Evolutionary conservation across 805 yeast genomes (phyloP), one percentile per base, ranked within the genome.

Genomic region (Hanseniaspora vineae): DNA sequence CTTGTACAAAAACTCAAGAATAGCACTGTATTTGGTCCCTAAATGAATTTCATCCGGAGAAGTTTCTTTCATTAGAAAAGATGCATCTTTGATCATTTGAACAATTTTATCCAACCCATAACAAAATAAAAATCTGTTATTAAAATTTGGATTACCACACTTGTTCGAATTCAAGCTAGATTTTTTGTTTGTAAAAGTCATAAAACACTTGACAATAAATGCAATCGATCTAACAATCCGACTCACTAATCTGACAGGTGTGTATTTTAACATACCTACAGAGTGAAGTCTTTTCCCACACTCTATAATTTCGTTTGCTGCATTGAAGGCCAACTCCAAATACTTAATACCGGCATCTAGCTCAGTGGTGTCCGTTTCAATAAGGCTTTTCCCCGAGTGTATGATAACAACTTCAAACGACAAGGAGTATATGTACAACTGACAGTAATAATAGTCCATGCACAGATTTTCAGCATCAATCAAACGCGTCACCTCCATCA

Each of bases 221-320:
- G 96, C 92, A 12, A 87, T 87, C 0, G 96, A 85, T 55, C 90
- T 77, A 18, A 89, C 88, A 29, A 87, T 78, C 46, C 95, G 71
- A 0, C 85, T 82, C 6, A 84, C 80, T 95, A 96, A 88, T 52
- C 96, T 69, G n/a, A 87, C 88, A 1, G 97, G 96, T 80, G 88
- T 86, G 58, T 73, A 82, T 49, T 78, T 70, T 47, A 87, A 66
- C 69, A 81, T 66, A 50, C 74, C 76, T 50, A 82, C 65, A 51
- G 71, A 71, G 55, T 81, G 85, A 6, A 87, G 78, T 32, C 50
- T 35, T 6, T 35, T 77, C 3, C 89, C 84, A 4, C 83, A 81
- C 20, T 75, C 71, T 29, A 89, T 66, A 55, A 85, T 76, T 58
- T 84, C 94, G 55, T 80, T 80, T 1, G 96, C 96, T 0, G 97